phyloP scores from a whole-genome alignment of 495 filamentous ascomycete species.

The Penicillium roqueforti region DNA sequence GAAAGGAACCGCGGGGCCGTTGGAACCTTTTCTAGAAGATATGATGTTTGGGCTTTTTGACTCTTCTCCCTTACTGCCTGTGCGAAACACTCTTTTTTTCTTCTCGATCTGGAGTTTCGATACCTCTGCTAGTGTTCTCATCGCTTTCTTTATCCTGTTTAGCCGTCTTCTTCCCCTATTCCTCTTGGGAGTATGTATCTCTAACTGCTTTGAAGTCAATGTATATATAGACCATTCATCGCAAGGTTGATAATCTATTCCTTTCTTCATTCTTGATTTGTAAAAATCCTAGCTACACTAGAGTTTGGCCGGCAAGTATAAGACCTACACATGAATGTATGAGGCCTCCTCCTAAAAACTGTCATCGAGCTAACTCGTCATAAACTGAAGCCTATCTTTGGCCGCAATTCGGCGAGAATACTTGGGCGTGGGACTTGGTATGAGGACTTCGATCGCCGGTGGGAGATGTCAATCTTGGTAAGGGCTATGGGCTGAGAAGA shows the following conservation, averaged over 20 bases:
- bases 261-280: background rate
- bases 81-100: constrained; percentile 10
- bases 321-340: background rate
- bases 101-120: constrained; percentile 13
- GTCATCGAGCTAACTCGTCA: background rate
- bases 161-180: constrained; percentile 7
- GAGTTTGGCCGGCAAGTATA: constrained; percentile 5
- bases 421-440: background rate
- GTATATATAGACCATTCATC: background rate
- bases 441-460: background rate
- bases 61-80: constrained; percentile 2
- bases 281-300: background rate
- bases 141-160: constrained; percentile 2
- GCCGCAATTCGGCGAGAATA: background rate
- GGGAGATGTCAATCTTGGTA: background rate
- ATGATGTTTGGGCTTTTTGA: background rate
- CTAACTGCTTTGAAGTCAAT: constrained; percentile 8
- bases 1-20: constrained; percentile 33
- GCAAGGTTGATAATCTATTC: background rate
- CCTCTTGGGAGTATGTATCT: constrained; percentile 6
- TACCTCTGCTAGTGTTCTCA: constrained; percentile 12
- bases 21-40: constrained; percentile 40
- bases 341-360: background rate
- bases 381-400: background rate
- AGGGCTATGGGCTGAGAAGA: background rate